Conservation (phyloP, 1,139 yeast species). For the Suhomyces chickasaworum region DNA sequence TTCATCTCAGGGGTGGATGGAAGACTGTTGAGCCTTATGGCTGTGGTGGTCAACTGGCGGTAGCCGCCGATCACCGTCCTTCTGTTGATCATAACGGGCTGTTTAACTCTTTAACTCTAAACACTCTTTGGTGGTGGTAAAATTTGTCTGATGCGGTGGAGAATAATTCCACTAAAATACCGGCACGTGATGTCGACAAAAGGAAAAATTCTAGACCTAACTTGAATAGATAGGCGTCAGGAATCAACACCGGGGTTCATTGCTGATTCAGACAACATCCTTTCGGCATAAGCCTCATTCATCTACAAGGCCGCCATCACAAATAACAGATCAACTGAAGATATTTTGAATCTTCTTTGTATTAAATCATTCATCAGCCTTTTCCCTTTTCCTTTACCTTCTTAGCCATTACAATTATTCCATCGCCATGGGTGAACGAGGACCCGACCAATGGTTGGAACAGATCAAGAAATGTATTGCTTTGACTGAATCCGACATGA, state of each 20-base stretch:
- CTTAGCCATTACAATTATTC: neutral
- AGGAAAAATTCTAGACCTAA: slow-evolving; percentile 12
- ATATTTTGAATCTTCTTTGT: neutral
- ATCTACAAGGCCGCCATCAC: neutral
- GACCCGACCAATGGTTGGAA: slow-evolving; percentile 96
- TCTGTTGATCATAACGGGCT: slow-evolving; percentile 6
- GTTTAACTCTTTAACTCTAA: too few relatives aligned
- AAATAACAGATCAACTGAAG: too few relatives aligned
- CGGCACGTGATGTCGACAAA: slow-evolving; percentile 14
- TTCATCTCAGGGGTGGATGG: slow-evolving; percentile 41
- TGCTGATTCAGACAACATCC: slow-evolving; percentile 3
- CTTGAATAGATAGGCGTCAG: slow-evolving; percentile 8
- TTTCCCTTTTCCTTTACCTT: too few relatives aligned
- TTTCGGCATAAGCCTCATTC: neutral
- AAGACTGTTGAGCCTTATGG: slow-evolving; percentile 14
- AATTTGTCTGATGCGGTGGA: slow-evolving; percentile 8
- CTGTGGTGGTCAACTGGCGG: slow-evolving; percentile 10
- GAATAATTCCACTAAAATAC: neutral
- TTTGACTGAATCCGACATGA: slow-evolving; percentile 91
- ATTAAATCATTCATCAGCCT: neutral
- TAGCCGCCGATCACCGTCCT: slow-evolving; percentile 4
- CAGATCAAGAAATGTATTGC: slow-evolving; percentile 89
- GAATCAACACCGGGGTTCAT: slow-evolving; percentile 3
- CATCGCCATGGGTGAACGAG: slow-evolving; percentile 64
- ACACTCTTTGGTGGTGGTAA: neutral